Base-by-base conservation (phyloP, 23 red algal genomes). In the Gracilaria domingensis region DNA sequence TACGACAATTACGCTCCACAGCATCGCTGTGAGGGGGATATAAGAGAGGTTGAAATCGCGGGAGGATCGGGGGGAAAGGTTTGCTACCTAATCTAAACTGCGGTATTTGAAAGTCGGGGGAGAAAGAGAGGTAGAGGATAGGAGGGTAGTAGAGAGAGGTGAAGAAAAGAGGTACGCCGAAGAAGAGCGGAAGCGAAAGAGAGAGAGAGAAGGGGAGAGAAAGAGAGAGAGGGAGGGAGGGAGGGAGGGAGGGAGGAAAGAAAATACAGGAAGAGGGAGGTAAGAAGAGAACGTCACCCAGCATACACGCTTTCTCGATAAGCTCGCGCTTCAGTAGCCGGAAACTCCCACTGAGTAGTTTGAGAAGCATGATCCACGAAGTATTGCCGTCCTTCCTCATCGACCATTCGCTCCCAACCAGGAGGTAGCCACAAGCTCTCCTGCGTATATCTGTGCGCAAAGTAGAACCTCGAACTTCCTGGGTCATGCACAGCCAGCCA, bases 371-470 rank as follows among this genome's bases (percentile, higher is more conserved):
- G 86, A 48, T 89, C 86, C 55, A 89, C 86, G 67, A 89, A 89
- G 61, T 79, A 89, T 26, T 61, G 69, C 44, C 74, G 70, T 18
- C 86, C 86, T 33, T 89, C 86, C n/a, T 80, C 34, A 25, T 89
- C 86, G 8, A 64, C 86, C 74, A 80, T 66, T 79, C 74, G 70
- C 35, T 78, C 74, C 86, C 86, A 89, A 24, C n/a, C 49, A 12
- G 86, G 86, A 39, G 86, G 86, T 17, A 89, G 50, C 86, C 86
- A 89, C 57, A 89, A 80, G 48, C 86, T 89, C 75, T 89, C 86
- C 51, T 89, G 70, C 29, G 86, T 89, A 44, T 78, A 42, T 48
- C 86, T 57, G 44, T 89, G 70, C 16, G 74, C 86, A 61, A 89
- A 89, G 49, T 79, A 89, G 56, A 57, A 60, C 26, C 54, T 38